These are phyloP conservation scores for Encephalitozoon romaleae DNA, from an alignment of 371 early-diverging fungal species.

Conservation along the genomic window DNA sequence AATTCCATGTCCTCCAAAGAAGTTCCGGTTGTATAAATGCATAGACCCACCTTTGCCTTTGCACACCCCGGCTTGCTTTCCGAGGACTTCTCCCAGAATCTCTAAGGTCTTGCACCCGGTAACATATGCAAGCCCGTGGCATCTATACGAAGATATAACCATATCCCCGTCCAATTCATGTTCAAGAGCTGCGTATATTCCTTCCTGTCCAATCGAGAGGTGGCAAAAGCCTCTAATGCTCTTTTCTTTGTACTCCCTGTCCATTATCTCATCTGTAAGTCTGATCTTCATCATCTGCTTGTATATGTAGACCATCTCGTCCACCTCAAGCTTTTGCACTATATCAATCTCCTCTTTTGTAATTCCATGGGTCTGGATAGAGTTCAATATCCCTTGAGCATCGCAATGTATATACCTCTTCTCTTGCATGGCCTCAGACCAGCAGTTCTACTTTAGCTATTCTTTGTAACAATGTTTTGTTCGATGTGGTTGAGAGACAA, in stretches of 20 bases:
- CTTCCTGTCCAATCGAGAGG: conserved; percentile 95
- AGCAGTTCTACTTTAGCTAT: neutral
- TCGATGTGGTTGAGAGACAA: neutral
- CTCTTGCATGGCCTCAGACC: neutral
- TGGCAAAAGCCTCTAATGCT: conserved; percentile 96
- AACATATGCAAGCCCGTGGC: conserved; percentile 87
- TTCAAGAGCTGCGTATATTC: conserved; percentile 85
- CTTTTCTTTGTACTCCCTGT: conserved; percentile 72
- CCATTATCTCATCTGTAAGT: conserved; percentile 39
- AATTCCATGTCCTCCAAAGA: conserved; percentile 98
- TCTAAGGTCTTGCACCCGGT: conserved; percentile 68
- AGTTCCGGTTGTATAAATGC: conserved; percentile 92
- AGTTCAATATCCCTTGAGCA: neutral
- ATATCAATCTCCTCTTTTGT: neutral
- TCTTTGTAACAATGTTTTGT: neutral
- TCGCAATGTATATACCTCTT: neutral
- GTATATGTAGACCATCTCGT: conserved; percentile 31
- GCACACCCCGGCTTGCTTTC: conserved; percentile 75
- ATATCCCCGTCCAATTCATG: conserved; percentile 74
- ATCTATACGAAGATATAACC: conserved; percentile 91
- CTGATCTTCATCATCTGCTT: conserved; percentile 50
- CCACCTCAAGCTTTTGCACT: neutral
- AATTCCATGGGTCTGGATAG: neutral
- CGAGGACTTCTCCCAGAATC: conserved; percentile 74
- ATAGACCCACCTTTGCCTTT: conserved; percentile 98